Evolutionary conservation across 2,329 filamentous ascomycete genomes (phyloP).

Genomic region (Fusarium sp.): DNA sequence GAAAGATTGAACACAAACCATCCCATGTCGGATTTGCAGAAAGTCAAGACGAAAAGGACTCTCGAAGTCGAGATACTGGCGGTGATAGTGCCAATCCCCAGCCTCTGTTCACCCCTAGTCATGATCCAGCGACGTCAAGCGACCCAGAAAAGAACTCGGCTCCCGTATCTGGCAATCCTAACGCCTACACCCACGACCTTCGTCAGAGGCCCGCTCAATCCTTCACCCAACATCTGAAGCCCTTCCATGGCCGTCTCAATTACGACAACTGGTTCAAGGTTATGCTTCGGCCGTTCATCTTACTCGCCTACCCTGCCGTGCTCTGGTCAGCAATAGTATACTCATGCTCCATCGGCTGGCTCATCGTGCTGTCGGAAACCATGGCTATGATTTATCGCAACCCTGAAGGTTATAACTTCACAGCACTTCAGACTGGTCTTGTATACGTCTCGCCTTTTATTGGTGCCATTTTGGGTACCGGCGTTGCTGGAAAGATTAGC

Average conservation of each 20-base stretch:
- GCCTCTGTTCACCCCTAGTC: not conserved
- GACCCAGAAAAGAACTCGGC: slow-evolving; percentile 61
- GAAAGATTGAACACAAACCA: not conserved
- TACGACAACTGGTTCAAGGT: slow-evolving; percentile 87
- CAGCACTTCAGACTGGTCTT: slow-evolving; percentile 82
- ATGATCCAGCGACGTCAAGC: slow-evolving; percentile 45
- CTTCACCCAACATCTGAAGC: slow-evolving; percentile 80
- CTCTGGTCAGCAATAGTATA: slow-evolving; percentile 91
- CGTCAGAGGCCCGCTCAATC: slow-evolving; percentile 78
- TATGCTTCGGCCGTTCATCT: slow-evolving; percentile 83
- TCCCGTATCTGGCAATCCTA: slow-evolving; percentile 54
- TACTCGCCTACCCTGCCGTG: slow-evolving; percentile 89
- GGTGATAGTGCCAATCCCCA: not conserved
- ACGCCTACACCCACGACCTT: slow-evolving; percentile 79
- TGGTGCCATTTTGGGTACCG: slow-evolving; percentile 88
- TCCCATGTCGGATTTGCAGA: slow-evolving; percentile 70
- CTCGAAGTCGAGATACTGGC: too few relatives aligned
- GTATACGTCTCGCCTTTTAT: slow-evolving; percentile 92
- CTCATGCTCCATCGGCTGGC: slow-evolving; percentile 89
- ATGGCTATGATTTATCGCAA: slow-evolving; percentile 84
- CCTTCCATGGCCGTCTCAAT: slow-evolving; percentile 83
- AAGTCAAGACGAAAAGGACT: slow-evolving; percentile 25
- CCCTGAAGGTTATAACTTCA: slow-evolving; percentile 82
- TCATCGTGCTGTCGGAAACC: slow-evolving; percentile 93
- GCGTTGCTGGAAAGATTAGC: slow-evolving; percentile 88